These are phyloP conservation scores for Rhodamnia argentea DNA, from an alignment of 345 rosid species.

Conservation along the genomic window DNA sequence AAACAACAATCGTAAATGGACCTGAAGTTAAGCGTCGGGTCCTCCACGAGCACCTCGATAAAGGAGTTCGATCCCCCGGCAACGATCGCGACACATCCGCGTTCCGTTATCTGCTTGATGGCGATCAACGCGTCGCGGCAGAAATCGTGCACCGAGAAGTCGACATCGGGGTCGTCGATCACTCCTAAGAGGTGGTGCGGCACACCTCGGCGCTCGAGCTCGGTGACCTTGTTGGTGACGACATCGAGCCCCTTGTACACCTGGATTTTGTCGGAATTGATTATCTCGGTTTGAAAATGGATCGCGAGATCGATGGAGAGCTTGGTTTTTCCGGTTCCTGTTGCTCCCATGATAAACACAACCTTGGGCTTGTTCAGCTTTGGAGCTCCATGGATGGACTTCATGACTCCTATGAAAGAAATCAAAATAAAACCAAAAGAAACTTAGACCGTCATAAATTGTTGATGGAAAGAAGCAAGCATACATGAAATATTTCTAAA, in stretches of 20 bases:
- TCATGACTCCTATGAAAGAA: not conserved
- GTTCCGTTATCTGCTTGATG: conserved; percentile 5
- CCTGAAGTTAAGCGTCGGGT: not conserved
- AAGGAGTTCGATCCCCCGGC: conserved; percentile 33
- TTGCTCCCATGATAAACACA: conserved; percentile 24
- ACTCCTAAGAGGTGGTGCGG: conserved; percentile 27
- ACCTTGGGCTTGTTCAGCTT: not conserved
- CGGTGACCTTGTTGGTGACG: conserved; percentile 27
- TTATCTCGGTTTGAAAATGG: conserved; percentile 9
- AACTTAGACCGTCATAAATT: not conserved
- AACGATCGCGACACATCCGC: conserved; percentile 13
- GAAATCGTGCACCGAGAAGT: conserved; percentile 14
- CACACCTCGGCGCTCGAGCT: conserved; percentile 14
- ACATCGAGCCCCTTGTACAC: conserved; percentile 25
- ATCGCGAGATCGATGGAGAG: conserved; percentile 21
- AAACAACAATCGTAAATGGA: conserved; percentile 19
- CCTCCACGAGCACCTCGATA: conserved; percentile 11
- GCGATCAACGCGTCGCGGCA: conserved; percentile 10
- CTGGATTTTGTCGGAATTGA: conserved; percentile 34
- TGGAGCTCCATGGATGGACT: not conserved
- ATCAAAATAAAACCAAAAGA: not conserved
- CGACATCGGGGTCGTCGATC: conserved; percentile 7
- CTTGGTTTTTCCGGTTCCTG: conserved; percentile 26
- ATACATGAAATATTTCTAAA: not conserved
- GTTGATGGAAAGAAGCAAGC: not conserved